phyloP scores from a whole-genome alignment of 352 stramenopile genomes.

The Globisporangium parvum region DNA sequence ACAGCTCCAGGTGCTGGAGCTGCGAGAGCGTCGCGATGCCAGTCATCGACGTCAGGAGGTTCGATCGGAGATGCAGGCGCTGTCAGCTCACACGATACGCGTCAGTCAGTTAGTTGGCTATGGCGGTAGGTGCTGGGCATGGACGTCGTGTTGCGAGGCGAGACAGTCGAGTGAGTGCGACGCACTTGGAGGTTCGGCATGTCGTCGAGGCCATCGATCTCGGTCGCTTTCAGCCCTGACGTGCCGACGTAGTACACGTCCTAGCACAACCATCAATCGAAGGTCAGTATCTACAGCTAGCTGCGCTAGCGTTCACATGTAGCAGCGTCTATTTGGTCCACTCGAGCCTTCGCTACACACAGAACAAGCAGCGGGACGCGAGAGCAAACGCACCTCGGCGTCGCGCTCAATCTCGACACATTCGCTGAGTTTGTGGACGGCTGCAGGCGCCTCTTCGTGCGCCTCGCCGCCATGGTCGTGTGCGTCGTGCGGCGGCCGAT shows the following conservation, averaged over 20 bases:
- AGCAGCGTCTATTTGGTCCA: background rate
- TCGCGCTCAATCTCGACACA: slow-evolving; percentile 57
- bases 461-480: slow-evolving; percentile 18
- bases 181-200: slow-evolving; percentile 43
- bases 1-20: slow-evolving; percentile 94
- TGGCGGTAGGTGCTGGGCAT: no score
- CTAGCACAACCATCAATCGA: slow-evolving; percentile 16
- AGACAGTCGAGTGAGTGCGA: background rate
- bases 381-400: slow-evolving; percentile 28
- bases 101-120: background rate
- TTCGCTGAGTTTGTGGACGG: slow-evolving; percentile 48
- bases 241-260: slow-evolving; percentile 85
- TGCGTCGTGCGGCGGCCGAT: slow-evolving; percentile 1
- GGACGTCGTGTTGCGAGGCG: background rate
- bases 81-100: slow-evolving; percentile 4
- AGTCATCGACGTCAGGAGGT: slow-evolving; percentile 75
- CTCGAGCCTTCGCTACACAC: background rate
- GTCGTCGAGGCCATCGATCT: slow-evolving; percentile 51
- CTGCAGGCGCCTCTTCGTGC: slow-evolving; percentile 20
- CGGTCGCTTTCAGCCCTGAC: slow-evolving; percentile 66
- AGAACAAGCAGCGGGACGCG: background rate
- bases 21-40: slow-evolving; percentile 51
- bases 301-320: background rate
- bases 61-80: slow-evolving; percentile 74
- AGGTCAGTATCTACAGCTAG: background rate